Evolutionary conservation across 192 early-diverging fungal genomes (phyloP).

Genomic region (Chytriomyces sp.): DNA sequence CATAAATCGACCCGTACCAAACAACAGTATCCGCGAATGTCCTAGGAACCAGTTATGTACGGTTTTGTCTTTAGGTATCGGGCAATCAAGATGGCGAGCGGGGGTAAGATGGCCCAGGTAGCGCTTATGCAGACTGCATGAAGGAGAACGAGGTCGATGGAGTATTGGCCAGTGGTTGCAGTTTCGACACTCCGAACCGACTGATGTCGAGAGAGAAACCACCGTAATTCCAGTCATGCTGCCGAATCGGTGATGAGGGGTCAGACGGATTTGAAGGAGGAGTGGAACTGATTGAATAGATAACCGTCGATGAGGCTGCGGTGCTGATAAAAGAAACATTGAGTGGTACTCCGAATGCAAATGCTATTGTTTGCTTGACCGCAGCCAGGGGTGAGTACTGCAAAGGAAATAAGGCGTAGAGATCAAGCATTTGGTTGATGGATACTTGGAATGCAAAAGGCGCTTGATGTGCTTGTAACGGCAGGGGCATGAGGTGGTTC

Average conservation of each 20-base stretch:
- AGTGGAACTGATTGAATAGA: slow-evolving; percentile 23
- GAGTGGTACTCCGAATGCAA: slow-evolving; percentile 7
- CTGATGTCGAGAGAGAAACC: slow-evolving; percentile 22
- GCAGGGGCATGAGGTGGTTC: no score
- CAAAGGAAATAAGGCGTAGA: no score
- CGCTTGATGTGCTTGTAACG: no score
- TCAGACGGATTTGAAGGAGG: background rate
- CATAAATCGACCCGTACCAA: slow-evolving; percentile 29
- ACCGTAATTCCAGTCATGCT: slow-evolving; percentile 4
- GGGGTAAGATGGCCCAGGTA: slow-evolving; percentile 42
- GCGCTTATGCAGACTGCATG: slow-evolving; percentile 39
- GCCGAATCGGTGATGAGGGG: slow-evolving; percentile 3
- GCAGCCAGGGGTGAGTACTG: no score
- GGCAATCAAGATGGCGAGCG: slow-evolving; percentile 47
- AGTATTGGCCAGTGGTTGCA: background rate
- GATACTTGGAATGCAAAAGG: no score
- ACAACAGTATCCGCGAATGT: slow-evolving; percentile 39
- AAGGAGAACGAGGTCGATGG: slow-evolving; percentile 25
- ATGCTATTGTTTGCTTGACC: background rate
- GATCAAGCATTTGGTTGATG: no score
- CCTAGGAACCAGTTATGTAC: slow-evolving; percentile 44
- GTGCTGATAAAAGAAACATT: background rate
- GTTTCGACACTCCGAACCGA: slow-evolving; percentile 8
- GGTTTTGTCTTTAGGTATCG: slow-evolving; percentile 43
- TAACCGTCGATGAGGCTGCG: slow-evolving; percentile 20